Evolutionary conservation across 2,329 filamentous ascomycete genomes (phyloP).

Genomic region (Aspergillus niger): DNA sequence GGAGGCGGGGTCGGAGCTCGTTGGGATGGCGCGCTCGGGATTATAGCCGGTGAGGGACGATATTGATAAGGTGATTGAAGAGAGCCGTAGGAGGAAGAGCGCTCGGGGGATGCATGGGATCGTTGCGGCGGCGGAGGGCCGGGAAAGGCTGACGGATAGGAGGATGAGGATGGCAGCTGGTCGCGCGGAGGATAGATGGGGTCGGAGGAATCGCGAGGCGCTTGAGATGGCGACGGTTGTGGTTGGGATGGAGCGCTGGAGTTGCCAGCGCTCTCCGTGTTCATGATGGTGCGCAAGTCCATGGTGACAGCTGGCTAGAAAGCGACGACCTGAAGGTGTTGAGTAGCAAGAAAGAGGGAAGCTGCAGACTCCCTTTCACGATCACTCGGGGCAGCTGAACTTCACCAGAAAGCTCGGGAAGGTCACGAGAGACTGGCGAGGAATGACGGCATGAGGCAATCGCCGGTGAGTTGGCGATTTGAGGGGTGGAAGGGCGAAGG

Average conservation of each 20-base stretch:
- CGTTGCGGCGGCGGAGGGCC: conserved; percentile 41
- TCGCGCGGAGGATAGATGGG: conserved; percentile 30
- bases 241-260: conserved; percentile 30
- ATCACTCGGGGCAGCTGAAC: not conserved
- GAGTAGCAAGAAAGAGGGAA: not conserved
- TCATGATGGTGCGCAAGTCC: conserved; percentile 58
- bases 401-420: not conserved
- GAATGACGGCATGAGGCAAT: too few species aligned
- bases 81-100: conserved; percentile 42
- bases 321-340: not conserved
- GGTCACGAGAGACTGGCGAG: not conserved
- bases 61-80: conserved; percentile 46
- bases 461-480: not conserved
- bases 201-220: conserved; percentile 33
- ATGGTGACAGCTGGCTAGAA: conserved; percentile 34
- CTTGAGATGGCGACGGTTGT: conserved; percentile 30
- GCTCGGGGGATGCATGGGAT: conserved; percentile 48
- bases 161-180: conserved; percentile 26
- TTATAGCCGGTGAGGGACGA: conserved; percentile 35
- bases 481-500: not conserved
- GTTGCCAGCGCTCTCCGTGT: conserved; percentile 43
- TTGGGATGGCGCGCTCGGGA: conserved; percentile 32
- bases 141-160: conserved; percentile 32
- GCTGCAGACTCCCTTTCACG: not conserved
- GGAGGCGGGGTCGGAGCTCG: conserved; percentile 38